These are phyloP conservation scores for Acrasis kona DNA, from an alignment of 78 protist genomes.

Conservation along the genomic window DNA sequence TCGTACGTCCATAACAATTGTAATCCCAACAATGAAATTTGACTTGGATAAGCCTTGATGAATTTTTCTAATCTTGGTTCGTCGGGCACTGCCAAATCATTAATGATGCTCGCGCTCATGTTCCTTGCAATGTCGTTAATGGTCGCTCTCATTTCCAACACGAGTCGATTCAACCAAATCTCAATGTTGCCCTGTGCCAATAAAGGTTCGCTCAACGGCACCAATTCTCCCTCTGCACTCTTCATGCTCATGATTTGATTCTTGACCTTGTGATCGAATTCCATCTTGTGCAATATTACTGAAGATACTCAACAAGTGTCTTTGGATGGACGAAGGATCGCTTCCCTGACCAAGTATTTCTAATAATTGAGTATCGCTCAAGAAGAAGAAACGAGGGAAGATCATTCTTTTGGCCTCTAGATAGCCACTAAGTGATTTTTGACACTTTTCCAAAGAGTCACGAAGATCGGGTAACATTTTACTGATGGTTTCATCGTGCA, in stretches of 20 bases:
- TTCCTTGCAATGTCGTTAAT: not conserved
- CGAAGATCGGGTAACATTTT: slow-evolving; percentile 46
- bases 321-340: slow-evolving; percentile 16
- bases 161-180: slow-evolving; percentile 44
- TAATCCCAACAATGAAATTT: slow-evolving; percentile 48
- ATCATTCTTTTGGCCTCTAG: slow-evolving; percentile 43
- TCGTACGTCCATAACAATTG: slow-evolving; percentile 75
- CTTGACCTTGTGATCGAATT: not conserved
- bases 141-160: not conserved
- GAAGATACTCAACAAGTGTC: slow-evolving; percentile 21
- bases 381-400: slow-evolving; percentile 62
- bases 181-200: slow-evolving; percentile 64
- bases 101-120: not conserved
- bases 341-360: slow-evolving; percentile 46
- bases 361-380: slow-evolving; percentile 49
- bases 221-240: slow-evolving; percentile 37
- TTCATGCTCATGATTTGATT: not conserved
- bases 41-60: slow-evolving; percentile 43
- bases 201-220: slow-evolving; percentile 34
- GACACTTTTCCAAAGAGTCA: slow-evolving; percentile 58
- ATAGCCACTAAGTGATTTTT: slow-evolving; percentile 46
- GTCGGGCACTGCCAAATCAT: not conserved
- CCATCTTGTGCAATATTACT: not conserved
- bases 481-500: slow-evolving; percentile 20
- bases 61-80: slow-evolving; percentile 14